Base-by-base conservation (phyloP, 2,329 filamentous ascomycete species). In the Talaromyces amestolkiae region DNA sequence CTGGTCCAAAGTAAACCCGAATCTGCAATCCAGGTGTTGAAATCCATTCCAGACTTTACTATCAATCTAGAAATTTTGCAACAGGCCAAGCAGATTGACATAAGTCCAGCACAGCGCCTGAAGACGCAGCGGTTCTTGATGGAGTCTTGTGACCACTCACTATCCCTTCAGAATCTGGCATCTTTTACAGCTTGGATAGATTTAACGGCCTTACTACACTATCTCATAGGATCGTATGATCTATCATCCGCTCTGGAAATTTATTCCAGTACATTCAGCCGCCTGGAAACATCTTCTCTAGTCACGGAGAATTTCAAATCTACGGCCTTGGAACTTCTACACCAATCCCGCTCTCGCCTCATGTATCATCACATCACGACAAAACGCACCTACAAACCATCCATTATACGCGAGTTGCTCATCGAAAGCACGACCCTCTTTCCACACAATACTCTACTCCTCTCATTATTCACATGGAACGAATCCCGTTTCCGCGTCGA, bases 361-460 rank as follows among this genome's bases (percentile, higher is more conserved):
- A 77, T 97, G 1, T 86, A 87, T 66, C 78, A 87, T 67, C 89
- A 96, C 75, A 82, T 88, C 45, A 83, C 81, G 2, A 82, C 83
- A 67, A 85, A 78, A 61, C 86, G 86, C 3, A 84, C 89, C 2
- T 92, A 91, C 77, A 88, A 89, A 61, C 89, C 91, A 4, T 80
- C 83, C 0, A 83, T 88, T 19, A 76, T 96, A 39, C 88, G 90
- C 51, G 77, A 83, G 8, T 80, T 88, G 13, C 78, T 97, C 0
- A 77, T 81, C 4, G 78, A 81, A 2, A 90, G 89, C 67, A 80
- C 95, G 24, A 70, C 72, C 0, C 74, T 79, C 7, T 96, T 93
- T 74, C 92, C 93, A 0, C 81, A 82, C 58, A 97, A 97, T 78
- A 91, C 87, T 1, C 82, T 92, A 6, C 89, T 97, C 67, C 83